phyloP scores from a whole-genome alignment of 768 basidiomycete species.

The Thelephora ganbajun region DNA sequence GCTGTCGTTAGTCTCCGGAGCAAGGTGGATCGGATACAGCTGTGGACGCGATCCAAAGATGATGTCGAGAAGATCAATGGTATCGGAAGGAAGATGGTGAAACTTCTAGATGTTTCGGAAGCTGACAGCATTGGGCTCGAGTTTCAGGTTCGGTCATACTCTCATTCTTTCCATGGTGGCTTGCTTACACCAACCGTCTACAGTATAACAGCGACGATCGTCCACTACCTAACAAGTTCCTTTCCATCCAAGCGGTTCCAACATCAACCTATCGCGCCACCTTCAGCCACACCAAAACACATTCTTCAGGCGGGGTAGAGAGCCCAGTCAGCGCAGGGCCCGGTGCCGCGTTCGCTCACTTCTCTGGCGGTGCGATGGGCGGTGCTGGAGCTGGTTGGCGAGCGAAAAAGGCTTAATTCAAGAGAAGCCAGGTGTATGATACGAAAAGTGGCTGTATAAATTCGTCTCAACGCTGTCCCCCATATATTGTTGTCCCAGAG shows the following conservation, averaged over 20 bases:
- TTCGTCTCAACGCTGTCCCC: no score
- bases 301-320: constrained; percentile 13
- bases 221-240: constrained; percentile 68
- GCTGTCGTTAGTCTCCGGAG: constrained; percentile 79
- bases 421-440: no score
- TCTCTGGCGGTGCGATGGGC: constrained; percentile 26
- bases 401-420: constrained; percentile 7
- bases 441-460: no score
- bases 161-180: not conserved
- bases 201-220: constrained; percentile 85
- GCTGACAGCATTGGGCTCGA: constrained; percentile 77
- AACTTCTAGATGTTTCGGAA: constrained; percentile 73
- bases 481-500: no score
- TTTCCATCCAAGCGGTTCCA: constrained; percentile 64
- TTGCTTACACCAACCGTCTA: not conserved
- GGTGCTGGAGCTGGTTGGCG: constrained; percentile 12
- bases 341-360: constrained; percentile 32
- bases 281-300: constrained; percentile 28
- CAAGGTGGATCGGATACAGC: constrained; percentile 81
- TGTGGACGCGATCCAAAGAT: constrained; percentile 81
- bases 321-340: constrained; percentile 17
- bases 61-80: constrained; percentile 76
- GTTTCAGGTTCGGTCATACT: constrained; percentile 54
- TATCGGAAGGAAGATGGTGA: constrained; percentile 73
- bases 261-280: constrained; percentile 50